Conservation (phyloP, 1,139 yeast genomes). For the Pichia sp. region DNA sequence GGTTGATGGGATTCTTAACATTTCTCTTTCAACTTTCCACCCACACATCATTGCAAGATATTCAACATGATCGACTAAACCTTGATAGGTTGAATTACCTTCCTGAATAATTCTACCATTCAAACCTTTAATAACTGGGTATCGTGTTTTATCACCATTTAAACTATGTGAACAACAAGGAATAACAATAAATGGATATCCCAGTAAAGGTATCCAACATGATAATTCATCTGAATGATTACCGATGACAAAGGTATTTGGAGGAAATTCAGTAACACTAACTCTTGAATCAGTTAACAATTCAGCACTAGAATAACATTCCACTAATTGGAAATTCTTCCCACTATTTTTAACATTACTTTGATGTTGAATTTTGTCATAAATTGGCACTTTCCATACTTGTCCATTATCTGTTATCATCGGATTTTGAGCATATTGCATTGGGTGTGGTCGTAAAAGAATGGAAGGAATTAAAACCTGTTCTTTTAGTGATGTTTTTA, state of each 20-base stretch:
- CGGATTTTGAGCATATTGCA: constrained; percentile 48
- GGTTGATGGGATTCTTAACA: constrained; percentile 90
- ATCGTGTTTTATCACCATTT: constrained; percentile 69
- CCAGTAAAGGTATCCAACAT: constrained; percentile 88
- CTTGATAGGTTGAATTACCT: constrained; percentile 60
- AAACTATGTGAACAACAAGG: constrained; percentile 94
- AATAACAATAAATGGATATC: constrained; percentile 80
- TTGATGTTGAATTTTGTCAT: constrained; percentile 20
- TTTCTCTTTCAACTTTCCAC: constrained; percentile 80
- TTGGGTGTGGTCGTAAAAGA: constrained; percentile 62
- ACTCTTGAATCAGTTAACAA: constrained; percentile 54
- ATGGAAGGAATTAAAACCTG: constrained; percentile 76
- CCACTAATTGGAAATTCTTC: constrained; percentile 32
- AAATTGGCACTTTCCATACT: constrained; percentile 47
- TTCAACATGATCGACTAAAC: constrained; percentile 79
- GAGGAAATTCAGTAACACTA: constrained; percentile 60
- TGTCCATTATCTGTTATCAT: constrained; percentile 53
- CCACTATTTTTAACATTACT: constrained; percentile 11
- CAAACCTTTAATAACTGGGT: constrained; percentile 33
- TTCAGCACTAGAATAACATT: constrained; percentile 42
- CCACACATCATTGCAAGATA: constrained; percentile 62
- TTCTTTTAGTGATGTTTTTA: constrained; percentile 55
- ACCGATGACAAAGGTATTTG: constrained; percentile 77
- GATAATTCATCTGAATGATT: constrained; percentile 95
- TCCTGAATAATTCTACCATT: constrained; percentile 24